Evolutionary conservation across 1,139 yeast genomes (phyloP), one percentile per base, ranked within the genome.

Genomic region (Blastobotrys buckinghamii): DNA sequence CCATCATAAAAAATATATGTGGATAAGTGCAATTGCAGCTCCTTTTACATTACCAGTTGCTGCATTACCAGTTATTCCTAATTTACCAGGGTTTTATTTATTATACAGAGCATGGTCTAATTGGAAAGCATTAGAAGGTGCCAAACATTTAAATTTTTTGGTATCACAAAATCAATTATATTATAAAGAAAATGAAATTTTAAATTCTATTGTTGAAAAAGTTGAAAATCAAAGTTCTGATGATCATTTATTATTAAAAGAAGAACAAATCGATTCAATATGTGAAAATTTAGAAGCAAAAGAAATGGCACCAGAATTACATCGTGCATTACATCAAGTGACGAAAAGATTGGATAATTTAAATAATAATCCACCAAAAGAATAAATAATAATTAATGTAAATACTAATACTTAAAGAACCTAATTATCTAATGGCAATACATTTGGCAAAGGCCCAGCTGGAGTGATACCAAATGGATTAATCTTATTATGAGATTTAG

Each of bases 1-100:
- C 1, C 65, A 66, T 39, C 85, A 82, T 56, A 63, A 59, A 42
- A 74, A 69, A 52, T 70, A 70, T 51, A 65, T 77, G 56, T 42
- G 73, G 16, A 57, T 71, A 38, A 81, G 87, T 57, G 75, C 78
- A 0, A 56, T 83, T 29, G 82, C 82, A 1, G 68, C 92, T 2
- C 97, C 97, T 1, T 56, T 90, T 41, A 80, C 95, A 0, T 61
- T 88, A 7, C 98, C 98, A 1, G 66, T 89, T 48, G 89, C 88
- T 0, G 61, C 89, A 42, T 62, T 92, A 0, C 98, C 98, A 0
- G 74, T 90, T n/a, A 65, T 90, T 1, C 98, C 98, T 17, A 92
- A 92, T 58, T 78, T 92, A n/a, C 98, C 98, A 0, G 97, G 97
- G 0, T 84, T 92, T 59, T 92, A 89, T 62, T 67, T 90, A 41